Conservation (phyloP, 2,329 filamentous ascomycete genomes). For the Seiridium cupressi region DNA sequence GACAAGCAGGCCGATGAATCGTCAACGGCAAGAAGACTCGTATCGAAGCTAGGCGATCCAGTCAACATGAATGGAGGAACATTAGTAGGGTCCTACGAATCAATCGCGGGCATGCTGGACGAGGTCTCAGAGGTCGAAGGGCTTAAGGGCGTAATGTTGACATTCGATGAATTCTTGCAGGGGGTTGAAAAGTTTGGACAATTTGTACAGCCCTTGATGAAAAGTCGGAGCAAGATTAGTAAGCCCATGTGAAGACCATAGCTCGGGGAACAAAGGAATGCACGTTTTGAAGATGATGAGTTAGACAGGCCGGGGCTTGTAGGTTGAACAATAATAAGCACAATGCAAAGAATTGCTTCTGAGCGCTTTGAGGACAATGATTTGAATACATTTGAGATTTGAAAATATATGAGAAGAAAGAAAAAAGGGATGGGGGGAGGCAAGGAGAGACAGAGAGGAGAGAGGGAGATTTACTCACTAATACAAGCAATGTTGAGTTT, state of each 20-base stretch:
- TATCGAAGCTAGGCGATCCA: constrained; percentile 5
- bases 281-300: not conserved
- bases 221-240: constrained; percentile 9
- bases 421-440: not conserved
- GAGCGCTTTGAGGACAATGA: too few species aligned
- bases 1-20: constrained; percentile 7
- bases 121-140: constrained; percentile 10
- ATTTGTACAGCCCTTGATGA: constrained; percentile 10
- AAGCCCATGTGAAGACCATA: not conserved
- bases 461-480: not conserved
- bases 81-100: constrained; percentile 6
- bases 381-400: too few species aligned
- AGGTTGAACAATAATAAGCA: too few species aligned
- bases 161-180: constrained; percentile 9
- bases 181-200: constrained; percentile 9
- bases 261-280: too few species aligned
- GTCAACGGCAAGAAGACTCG: constrained; percentile 7
- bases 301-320: too few species aligned
- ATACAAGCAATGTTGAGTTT: too few species aligned
- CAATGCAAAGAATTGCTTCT: too few species aligned
- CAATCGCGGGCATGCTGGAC: constrained; percentile 8
- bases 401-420: not conserved
- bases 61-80: constrained; percentile 13
- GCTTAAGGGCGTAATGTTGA: constrained; percentile 9
- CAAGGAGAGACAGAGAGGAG: not conserved